Evolutionary conservation across 2,329 filamentous ascomycete genomes (phyloP).

Genomic region (Diaporthe eres): DNA sequence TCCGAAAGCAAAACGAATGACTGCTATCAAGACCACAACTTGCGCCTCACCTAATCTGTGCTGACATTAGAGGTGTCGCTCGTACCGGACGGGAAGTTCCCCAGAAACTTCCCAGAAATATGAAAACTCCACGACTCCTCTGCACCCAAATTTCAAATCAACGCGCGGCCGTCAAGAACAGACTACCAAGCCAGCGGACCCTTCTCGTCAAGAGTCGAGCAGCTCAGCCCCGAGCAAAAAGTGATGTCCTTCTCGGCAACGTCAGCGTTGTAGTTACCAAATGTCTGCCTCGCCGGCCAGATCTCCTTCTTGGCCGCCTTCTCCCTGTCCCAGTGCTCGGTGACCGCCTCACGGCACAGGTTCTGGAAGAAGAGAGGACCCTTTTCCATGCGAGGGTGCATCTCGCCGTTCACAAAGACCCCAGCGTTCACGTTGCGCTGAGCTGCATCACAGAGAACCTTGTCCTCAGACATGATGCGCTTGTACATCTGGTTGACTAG

Average conservation of each 20-base stretch:
- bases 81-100: no score
- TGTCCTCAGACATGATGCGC: conserved; percentile 75
- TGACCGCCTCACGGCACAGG: conserved; percentile 47
- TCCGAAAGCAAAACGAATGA: conserved; percentile 8
- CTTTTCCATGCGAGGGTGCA: conserved; percentile 74
- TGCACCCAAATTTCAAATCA: neutral
- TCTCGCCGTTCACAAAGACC: conserved; percentile 73
- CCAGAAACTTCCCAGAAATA: neutral
- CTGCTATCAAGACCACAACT: neutral
- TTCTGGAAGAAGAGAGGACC: conserved; percentile 65
- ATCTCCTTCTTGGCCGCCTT: conserved; percentile 46
- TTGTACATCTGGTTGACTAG: conserved; percentile 73
- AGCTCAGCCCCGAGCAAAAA: conserved; percentile 34
- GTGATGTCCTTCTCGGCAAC: conserved; percentile 26
- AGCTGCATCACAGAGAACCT: conserved; percentile 70
- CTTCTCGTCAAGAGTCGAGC: conserved; percentile 34
- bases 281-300: conserved; percentile 50
- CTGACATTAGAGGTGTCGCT: neutral
- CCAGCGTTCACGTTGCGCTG: conserved; percentile 74
- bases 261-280: conserved; percentile 26
- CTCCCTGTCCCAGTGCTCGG: conserved; percentile 48
- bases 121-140: conserved; percentile 2
- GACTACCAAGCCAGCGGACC: conserved; percentile 24
- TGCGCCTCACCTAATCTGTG: neutral
- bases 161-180: neutral